Evolutionary conservation across 495 filamentous ascomycete species (phyloP), one percentile per base, ranked within the genome.

Genomic region (Lindgomyces ingoldianus): DNA sequence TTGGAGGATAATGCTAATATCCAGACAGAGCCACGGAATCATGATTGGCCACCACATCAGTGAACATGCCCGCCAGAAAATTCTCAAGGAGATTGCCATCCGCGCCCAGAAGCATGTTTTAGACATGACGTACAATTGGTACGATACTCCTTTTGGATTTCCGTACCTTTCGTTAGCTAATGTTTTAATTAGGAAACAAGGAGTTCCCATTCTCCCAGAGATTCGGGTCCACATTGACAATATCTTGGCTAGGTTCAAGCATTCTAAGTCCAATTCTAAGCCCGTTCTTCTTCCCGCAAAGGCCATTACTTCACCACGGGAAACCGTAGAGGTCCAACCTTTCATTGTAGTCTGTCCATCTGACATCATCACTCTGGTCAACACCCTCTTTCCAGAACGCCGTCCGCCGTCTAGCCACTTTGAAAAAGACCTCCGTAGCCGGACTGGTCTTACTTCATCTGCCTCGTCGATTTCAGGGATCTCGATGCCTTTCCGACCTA

Each of bases 11-110:
- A 33, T 57, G 51, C 72, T 83, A 68, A 81, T 56, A 27, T 60
- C 33, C 6, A 14, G 18, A 30, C 39, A 92, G 89, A 87, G 84
- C 26, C 88, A 91, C 61, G 92, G 91, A 50, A 88, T 97, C 75
- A 86, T 97, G 81, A 82, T 89, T 62, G 91, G 94, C 64, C 90
- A 96, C 71, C 89, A 96, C 75, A 91, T 98, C 67, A 89, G 87
- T 26, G 90, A 96, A 70, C 90, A 91, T 75, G 91, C 91, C 22
- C 84, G 94, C 52, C 87, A 96, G 69, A 91, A 89, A 73, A 89
- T 98, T 57, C 82, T 98, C 53, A 91, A 89, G 69, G 85, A 90
- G 68, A 87, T 96, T 62, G 90, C 88, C 30, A 81, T 87, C 65
- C 85, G 87, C 36, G 85, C 90, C 54, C 89, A 93, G 60, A 87